Evolutionary conservation across 2,329 filamentous ascomycete species (phyloP).

Genomic region (Exophiala dermatitidis): DNA sequence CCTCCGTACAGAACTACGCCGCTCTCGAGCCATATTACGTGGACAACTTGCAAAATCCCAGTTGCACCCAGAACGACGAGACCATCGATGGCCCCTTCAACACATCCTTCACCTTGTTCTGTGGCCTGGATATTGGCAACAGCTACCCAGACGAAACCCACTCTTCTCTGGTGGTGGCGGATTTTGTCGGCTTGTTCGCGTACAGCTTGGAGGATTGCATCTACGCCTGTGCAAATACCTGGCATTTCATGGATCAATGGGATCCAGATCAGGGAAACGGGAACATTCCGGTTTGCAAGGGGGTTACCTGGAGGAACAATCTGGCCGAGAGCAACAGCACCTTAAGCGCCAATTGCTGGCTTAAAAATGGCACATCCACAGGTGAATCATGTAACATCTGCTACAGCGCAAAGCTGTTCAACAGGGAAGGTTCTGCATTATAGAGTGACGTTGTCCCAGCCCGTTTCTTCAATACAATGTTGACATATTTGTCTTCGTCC

Average conservation of each 20-base stretch:
- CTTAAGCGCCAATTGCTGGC: slow-evolving; percentile 16
- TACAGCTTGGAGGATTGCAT: slow-evolving; percentile 19
- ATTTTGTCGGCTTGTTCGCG: slow-evolving; percentile 12
- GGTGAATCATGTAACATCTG: slow-evolving; percentile 17
- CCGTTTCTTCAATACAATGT: not conserved
- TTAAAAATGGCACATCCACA: slow-evolving; percentile 13
- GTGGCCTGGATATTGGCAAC: slow-evolving; percentile 16
- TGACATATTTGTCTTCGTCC: too few relatives aligned
- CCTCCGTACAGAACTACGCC: slow-evolving; percentile 13
- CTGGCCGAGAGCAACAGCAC: slow-evolving; percentile 12
- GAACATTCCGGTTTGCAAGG: slow-evolving; percentile 8
- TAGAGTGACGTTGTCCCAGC: not conserved
- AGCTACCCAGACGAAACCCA: slow-evolving; percentile 1
- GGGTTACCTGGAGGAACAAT: slow-evolving; percentile 13
- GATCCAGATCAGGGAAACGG: not conserved
- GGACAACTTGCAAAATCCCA: slow-evolving; percentile 9
- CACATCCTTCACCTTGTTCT: slow-evolving; percentile 10
- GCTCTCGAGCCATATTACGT: slow-evolving; percentile 14
- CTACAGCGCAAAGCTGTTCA: slow-evolving; percentile 8
- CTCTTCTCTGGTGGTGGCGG: slow-evolving; percentile 10
- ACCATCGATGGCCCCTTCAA: slow-evolving; percentile 3
- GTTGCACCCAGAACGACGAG: slow-evolving; percentile 5
- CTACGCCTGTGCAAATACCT: slow-evolving; percentile 15
- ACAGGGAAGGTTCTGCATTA: not conserved
- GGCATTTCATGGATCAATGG: slow-evolving; percentile 2